A percentile compares a stretch with the other conserved stretches of the same genome.
Conservation (phyloP, 2,329 filamentous ascomycete species). For the Coniochaeta ligniaria region DNA sequence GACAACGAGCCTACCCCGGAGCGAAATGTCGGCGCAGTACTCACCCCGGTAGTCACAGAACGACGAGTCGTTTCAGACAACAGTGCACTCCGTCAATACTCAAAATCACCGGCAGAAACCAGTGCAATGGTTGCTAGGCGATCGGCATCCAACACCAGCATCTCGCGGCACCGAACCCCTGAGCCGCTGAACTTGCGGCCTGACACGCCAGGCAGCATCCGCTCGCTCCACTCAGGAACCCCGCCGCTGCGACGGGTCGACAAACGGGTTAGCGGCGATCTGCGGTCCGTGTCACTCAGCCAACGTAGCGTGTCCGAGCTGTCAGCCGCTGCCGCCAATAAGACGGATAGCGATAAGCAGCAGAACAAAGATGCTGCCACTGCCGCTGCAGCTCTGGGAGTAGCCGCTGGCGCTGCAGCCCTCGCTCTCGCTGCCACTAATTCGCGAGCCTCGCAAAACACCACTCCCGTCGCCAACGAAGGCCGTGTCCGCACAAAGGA, state of each 20-base stretch:
- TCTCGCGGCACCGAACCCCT: constrained; percentile 43
- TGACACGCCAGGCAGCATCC: constrained; percentile 52
- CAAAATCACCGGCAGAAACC: not conserved
- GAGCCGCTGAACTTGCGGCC: constrained; percentile 50
- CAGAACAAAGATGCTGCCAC: constrained; percentile 26
- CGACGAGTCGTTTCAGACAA: constrained; percentile 33
- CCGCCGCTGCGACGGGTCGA: constrained; percentile 66
- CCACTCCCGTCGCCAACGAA: constrained; percentile 75
- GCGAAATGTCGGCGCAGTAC: constrained; percentile 2
- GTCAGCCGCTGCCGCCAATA: constrained; percentile 13
- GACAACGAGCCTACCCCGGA: constrained; percentile 20
- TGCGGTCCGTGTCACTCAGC: constrained; percentile 61
- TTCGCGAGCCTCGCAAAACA: constrained; percentile 17
- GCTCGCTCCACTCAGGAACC: constrained; percentile 36
- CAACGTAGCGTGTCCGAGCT: constrained; percentile 35
- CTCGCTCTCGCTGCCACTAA: constrained; percentile 6
- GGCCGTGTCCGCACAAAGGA: constrained; percentile 75
- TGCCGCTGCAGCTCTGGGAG: constrained; percentile 10
- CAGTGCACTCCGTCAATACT: constrained; percentile 1
- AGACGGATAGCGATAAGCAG: constrained; percentile 20
- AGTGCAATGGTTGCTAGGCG: constrained; percentile 24
- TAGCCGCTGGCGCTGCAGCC: constrained; percentile 11
- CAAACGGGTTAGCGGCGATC: constrained; percentile 65
- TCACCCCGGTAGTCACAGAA: not conserved
- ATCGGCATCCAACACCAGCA: constrained; percentile 46